phyloP scores from a whole-genome alignment of 805 yeast species.

The Nakazawaea sp. region DNA sequence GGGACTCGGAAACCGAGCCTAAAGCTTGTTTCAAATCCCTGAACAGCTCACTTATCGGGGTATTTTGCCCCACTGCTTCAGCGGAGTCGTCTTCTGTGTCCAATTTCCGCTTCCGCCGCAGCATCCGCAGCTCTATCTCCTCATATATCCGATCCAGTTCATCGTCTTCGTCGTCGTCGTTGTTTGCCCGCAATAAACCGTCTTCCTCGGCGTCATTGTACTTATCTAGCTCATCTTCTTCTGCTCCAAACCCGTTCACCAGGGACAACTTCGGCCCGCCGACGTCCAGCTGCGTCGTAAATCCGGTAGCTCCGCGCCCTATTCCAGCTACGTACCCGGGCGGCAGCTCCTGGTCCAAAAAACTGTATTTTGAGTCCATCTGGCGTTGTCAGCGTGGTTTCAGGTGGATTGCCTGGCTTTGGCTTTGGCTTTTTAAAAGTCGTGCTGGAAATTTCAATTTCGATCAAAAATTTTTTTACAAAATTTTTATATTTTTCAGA shows the following conservation, averaged over 20 bases:
- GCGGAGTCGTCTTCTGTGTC: slow-evolving; percentile 8
- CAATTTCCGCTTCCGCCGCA: slow-evolving; percentile 16
- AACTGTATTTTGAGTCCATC: slow-evolving; percentile 21
- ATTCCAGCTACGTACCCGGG: slow-evolving; percentile 87
- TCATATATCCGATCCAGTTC: slow-evolving; percentile 74
- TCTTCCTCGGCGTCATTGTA: slow-evolving; percentile 22
- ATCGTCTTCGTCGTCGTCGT: slow-evolving; percentile 47
- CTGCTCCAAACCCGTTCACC: slow-evolving; percentile 25
- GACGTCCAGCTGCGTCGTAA: slow-evolving; percentile 76
- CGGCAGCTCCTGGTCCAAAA: slow-evolving; percentile 82
- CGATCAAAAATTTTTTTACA: too few species aligned
- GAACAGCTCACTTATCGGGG: slow-evolving; percentile 46
- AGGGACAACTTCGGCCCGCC: slow-evolving; percentile 39
- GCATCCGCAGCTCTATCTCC: slow-evolving; percentile 53
- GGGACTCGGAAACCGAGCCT: slow-evolving; percentile 49
- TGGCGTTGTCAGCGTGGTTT: too few species aligned
- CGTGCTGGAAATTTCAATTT: too few species aligned
- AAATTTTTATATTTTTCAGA: slow-evolving; percentile 1
- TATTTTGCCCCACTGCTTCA: slow-evolving; percentile 13
- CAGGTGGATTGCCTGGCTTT: too few species aligned
- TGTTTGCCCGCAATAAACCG: slow-evolving; percentile 2
- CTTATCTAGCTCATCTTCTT: slow-evolving; percentile 21
- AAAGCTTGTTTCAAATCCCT: slow-evolving; percentile 62
- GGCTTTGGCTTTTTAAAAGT: too few species aligned
- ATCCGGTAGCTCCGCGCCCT: slow-evolving; percentile 94